These are phyloP conservation scores for Prunus padus DNA, from an alignment of 306 rosid genomes.

Conservation along the genomic window DNA sequence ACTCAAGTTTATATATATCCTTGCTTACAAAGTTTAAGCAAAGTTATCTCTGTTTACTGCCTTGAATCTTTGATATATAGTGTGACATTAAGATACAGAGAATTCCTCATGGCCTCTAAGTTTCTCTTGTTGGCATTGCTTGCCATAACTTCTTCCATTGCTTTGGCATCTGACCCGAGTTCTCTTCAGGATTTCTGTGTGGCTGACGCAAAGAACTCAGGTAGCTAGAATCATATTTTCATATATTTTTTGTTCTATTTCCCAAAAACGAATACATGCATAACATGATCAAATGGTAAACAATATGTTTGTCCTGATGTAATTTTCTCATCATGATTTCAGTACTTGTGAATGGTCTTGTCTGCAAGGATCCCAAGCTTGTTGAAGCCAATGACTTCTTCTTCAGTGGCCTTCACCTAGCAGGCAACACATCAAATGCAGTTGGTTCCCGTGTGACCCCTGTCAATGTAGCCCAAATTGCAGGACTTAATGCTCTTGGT, in stretches of 20 bases:
- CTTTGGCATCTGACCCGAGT: constrained; percentile 22
- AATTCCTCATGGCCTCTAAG: constrained; percentile 12
- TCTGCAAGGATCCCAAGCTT: constrained; percentile 41
- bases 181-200: constrained; percentile 39
- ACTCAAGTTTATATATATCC: not conserved
- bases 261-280: not conserved
- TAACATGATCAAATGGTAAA: not conserved
- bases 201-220: constrained; percentile 13
- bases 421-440: constrained; percentile 31
- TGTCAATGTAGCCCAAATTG: constrained; percentile 14
- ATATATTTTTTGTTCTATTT: not conserved
- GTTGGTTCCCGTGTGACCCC: constrained; percentile 40
- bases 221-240: not conserved
- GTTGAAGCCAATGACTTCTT: constrained; percentile 37
- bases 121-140: constrained; percentile 5
- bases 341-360: constrained; percentile 25
- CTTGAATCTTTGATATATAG: not conserved
- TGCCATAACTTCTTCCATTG: constrained; percentile 1
- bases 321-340: not conserved
- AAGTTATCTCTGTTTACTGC: not conserved
- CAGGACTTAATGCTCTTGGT: constrained; percentile 39
- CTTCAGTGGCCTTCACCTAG: constrained; percentile 27
- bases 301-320: not conserved
- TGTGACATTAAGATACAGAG: not conserved
- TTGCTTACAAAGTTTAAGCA: not conserved